Evolutionary conservation across 1,284 basidiomycete genomes (phyloP), one percentile per base, ranked within the genome.

Genomic region (Ustilago vetiveriae): DNA sequence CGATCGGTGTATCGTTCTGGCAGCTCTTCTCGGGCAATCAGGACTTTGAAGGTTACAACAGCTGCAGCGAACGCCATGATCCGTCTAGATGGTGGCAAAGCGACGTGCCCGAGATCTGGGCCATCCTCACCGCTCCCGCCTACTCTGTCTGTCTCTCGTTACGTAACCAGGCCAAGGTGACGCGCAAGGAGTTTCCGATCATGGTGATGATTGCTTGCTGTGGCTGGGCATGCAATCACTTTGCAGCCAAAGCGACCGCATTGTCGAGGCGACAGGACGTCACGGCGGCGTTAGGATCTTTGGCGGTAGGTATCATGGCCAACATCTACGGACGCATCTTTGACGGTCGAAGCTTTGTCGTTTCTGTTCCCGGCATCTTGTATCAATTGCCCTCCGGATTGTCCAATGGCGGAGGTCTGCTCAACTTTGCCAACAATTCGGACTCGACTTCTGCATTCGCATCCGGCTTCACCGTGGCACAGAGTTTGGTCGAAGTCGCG

Each of bases 331-430:
- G 90, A 10, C 88, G 90, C 37, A 86, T 93, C 82, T 90, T 90
- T 80, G 85, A 86, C 29, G 90, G 90, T 2, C 90, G 90, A 50
- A 88, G 89, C 3, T 92, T 91, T 73, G 88, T 90, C 19, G 86
- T 91, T 8, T 81, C 72, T 8, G 70, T 75, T 8, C 54, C 81
- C 19, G 90, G 91, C 42, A 91, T 94, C 53, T 84, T 94, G 16
- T 91, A 93, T 83, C 92, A 94, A 83, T 86, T 94, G 1, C 92
- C 92, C 0, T 90, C 90, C 11, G 92, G 92, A 50, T 85, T 94
- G n/a, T 88, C 89, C 6, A 90, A 88, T 29, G 91, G 92, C 33
- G 90, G 90, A 23, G 91, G 92, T 32, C 86, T 94, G n/a, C 85
- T 94, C 70, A 88, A 87, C 66, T 92, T 90, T 78, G 85, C 86